Evolutionary conservation across 139 green algal species (phyloP), one percentile per base, ranked within the genome.

Genomic region (Tetradesmus lagerheimii): DNA sequence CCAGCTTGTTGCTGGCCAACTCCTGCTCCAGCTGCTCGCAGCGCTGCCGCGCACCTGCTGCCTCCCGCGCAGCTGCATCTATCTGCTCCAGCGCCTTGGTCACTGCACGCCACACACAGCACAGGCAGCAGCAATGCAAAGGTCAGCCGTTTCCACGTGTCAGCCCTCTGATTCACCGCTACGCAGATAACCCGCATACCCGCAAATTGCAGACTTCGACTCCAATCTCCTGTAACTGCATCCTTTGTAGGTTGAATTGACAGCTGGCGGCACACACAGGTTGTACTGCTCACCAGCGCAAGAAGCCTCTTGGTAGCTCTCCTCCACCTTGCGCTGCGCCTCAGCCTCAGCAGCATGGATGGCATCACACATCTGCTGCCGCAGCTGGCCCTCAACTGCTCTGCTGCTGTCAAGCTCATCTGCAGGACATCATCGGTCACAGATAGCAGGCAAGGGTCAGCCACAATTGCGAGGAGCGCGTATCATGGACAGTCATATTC

Each of bases 361-460:
- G 0, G 92, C 92, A 12, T 89, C 91, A 38, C 80, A 66, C 90
- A 93, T 94, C 34, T 90, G 87, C n/a, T 84, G 43, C 37, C 91
- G 90, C 85, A 92, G 67, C 11, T 91, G 39, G 41, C 91, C 71
- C 76, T 95, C 93, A 8, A 79, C 66, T 0, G 85, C 80, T 62
- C 94, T 93, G 29, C 87, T 86, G n/a, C 34, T 50, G 53, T 94
- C 91, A 38, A 97, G 91, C 90, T 96, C 94, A 64, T 95, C 93
- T 95, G 94, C 75, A 83, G 12, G 47, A 71, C 57, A 71, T n/a
- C 57, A 31, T 2, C 45, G 25, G 23, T 71, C 2, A 18, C 3
- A 71, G 23, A 6, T 27, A 4, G 25, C 71, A 37, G 18, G n/a
- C 23, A 31, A 18, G 25, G 41, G 80, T 86, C 9, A 14, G 8